These are phyloP conservation scores for Zostera marina DNA, from an alignment of 116 monocot species.

Conservation along the genomic window DNA sequence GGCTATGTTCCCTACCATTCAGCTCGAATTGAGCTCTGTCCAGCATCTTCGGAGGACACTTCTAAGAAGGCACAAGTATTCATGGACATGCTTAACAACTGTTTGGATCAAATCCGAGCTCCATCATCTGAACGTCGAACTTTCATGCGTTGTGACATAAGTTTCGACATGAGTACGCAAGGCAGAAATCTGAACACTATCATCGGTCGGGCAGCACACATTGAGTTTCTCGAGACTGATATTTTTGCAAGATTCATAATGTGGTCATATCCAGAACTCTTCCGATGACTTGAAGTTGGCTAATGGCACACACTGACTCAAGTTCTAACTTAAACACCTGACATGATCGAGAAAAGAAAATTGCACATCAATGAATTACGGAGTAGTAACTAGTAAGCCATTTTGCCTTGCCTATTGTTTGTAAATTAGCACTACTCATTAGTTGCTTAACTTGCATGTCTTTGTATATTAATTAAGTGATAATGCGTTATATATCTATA, in stretches of 20 bases:
- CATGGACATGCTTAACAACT: slow-evolving; percentile 87
- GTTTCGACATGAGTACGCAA: slow-evolving; percentile 61
- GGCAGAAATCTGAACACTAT: slow-evolving; percentile 73
- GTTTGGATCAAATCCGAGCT: slow-evolving; percentile 81
- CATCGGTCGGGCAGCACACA: slow-evolving; percentile 89
- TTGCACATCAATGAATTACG: too few relatives aligned
- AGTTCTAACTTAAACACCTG: too few relatives aligned
- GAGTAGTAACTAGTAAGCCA: too few relatives aligned
- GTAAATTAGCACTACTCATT: too few relatives aligned
- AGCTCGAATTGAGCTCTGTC: slow-evolving; percentile 81
- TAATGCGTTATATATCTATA: too few relatives aligned
- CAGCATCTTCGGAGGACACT: slow-evolving; percentile 53
- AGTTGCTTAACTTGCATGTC: too few relatives aligned
- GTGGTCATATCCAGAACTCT: slow-evolving; percentile 87
- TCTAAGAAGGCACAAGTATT: slow-evolving; percentile 79
- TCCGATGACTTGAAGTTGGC: slow-evolving; percentile 11
- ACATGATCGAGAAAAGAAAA: too few relatives aligned
- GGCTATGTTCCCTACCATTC: slow-evolving; percentile 99
- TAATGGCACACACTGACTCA: too few relatives aligned
- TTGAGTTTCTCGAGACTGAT: slow-evolving; percentile 93
- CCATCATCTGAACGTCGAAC: slow-evolving; percentile 46
- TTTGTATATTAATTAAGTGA: too few relatives aligned
- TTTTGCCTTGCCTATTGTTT: too few relatives aligned
- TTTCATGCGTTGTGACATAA: slow-evolving; percentile 85
- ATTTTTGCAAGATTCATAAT: slow-evolving; percentile 65